phyloP scores from a whole-genome alignment of 225 moss, liverwort and hornwort genomes.

The Pseudisothecium myosuroides region DNA sequence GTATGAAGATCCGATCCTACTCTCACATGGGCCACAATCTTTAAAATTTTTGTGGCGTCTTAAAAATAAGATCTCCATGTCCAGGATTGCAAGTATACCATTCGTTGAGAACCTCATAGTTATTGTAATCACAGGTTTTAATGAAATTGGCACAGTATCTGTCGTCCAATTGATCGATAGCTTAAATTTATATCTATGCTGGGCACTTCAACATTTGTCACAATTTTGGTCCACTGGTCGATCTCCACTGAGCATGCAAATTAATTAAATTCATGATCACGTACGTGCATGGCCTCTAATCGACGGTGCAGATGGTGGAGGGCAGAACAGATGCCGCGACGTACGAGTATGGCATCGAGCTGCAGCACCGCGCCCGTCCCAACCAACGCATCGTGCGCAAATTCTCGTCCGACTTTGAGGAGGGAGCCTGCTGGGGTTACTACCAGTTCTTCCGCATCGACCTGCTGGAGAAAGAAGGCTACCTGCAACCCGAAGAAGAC shows the following conservation, averaged over 20 bases:
- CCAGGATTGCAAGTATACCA: background rate
- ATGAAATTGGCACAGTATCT: background rate
- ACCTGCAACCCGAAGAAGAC: slow-evolving; percentile 36
- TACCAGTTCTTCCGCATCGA: slow-evolving; percentile 61
- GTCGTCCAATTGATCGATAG: background rate
- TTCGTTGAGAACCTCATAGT: background rate
- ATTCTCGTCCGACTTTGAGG: slow-evolving; percentile 60
- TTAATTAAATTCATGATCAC: background rate
- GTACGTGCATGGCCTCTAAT: background rate
- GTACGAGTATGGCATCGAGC: slow-evolving; percentile 57
- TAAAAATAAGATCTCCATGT: background rate
- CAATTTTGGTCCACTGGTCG: background rate
- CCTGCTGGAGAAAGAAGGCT: slow-evolving; percentile 54
- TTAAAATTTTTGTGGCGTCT: background rate
- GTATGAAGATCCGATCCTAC: background rate
- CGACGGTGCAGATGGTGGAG: slow-evolving; percentile 45
- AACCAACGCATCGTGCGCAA: slow-evolving; percentile 52
- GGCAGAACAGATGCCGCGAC: slow-evolving; percentile 42
- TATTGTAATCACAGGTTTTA: background rate
- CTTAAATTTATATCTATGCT: background rate
- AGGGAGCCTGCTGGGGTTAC: slow-evolving; percentile 60
- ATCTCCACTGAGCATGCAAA: background rate
- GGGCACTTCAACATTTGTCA: background rate
- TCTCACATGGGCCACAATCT: background rate
- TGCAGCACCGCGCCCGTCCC: slow-evolving; percentile 35